phyloP scores from a whole-genome alignment of 2,329 filamentous ascomycete genomes.

The Rhinocladiella similis region DNA sequence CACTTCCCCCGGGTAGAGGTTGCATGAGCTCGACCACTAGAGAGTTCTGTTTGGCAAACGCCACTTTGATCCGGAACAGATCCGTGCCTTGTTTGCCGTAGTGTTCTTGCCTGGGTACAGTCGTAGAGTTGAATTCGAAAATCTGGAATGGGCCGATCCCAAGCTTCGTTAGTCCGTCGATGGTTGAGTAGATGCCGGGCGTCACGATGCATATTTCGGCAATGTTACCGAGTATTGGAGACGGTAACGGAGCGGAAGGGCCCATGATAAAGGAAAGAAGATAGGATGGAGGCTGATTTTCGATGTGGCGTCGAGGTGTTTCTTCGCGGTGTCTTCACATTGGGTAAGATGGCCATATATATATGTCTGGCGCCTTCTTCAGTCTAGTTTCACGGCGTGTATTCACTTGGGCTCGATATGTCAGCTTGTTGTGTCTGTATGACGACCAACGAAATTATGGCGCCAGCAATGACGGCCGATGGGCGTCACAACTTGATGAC shows the following conservation, averaged over 20 bases:
- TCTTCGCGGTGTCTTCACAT: too few species aligned
- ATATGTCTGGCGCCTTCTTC: too few species aligned
- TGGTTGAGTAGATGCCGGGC: constrained; percentile 12
- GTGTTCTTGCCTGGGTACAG: constrained; percentile 6
- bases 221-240: constrained; percentile 18
- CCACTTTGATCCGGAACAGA: constrained; percentile 19
- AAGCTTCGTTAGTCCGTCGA: constrained; percentile 18
- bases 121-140: constrained; percentile 16
- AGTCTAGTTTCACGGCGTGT: too few species aligned
- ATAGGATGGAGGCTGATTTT: neutral
- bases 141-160: constrained; percentile 23
- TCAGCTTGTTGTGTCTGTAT: too few species aligned
- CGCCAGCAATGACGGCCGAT: too few species aligned
- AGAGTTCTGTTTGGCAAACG: constrained; percentile 21
- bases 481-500: too few species aligned
- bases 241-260: neutral
- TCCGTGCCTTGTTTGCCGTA: constrained; percentile 5
- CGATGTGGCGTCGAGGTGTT: neutral
- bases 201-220: constrained; percentile 23
- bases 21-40: constrained; percentile 24
- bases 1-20: neutral
- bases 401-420: too few species aligned
- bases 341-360: too few species aligned
- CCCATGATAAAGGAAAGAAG: neutral
- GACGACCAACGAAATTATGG: too few species aligned